Percentiles rank a stretch among this genome's conserved stretches.
Evolutionary conservation across 2,329 filamentous ascomycete genomes (phyloP).

Genomic region (Fusarium begoniae): DNA sequence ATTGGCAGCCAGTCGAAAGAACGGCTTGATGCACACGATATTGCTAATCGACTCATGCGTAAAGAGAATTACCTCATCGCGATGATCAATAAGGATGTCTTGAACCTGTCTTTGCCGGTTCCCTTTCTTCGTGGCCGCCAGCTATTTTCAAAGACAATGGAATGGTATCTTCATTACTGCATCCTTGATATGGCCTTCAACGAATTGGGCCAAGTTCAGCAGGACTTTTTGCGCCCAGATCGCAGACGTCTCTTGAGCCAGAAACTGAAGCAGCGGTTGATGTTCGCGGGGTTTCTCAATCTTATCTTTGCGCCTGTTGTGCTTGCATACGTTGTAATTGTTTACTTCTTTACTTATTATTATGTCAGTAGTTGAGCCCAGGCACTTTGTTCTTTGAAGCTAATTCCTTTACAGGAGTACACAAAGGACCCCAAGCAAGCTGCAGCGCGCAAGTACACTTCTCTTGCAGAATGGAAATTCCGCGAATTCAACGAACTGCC

Average conservation of each 20-base stretch:
- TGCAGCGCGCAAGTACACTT: constrained; percentile 85
- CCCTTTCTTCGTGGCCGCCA: constrained; percentile 83
- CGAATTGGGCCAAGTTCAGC: constrained; percentile 84
- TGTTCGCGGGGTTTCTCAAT: constrained; percentile 86
- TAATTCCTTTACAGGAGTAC: constrained; percentile 72
- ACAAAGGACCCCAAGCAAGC: constrained; percentile 91
- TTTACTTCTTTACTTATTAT: constrained; percentile 96
- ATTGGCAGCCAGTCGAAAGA: constrained; percentile 91
- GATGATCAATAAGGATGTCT: constrained; percentile 94
- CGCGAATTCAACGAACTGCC: constrained; percentile 97
- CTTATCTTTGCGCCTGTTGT: constrained; percentile 87
- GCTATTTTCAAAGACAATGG: constrained; percentile 86
- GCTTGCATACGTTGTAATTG: constrained; percentile 83
- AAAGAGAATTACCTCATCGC: constrained; percentile 97
- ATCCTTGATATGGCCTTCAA: constrained; percentile 96
- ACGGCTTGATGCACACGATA: constrained; percentile 93
- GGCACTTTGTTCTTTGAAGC: neutral
- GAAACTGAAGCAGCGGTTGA: constrained; percentile 79
- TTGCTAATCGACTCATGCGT: constrained; percentile 95
- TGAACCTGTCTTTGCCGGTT: constrained; percentile 86
- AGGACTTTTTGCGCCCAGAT: constrained; percentile 84
- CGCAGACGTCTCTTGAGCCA: constrained; percentile 81
- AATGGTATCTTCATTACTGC: constrained; percentile 91
- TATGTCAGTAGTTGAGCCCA: constrained; percentile 64
- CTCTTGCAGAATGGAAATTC: constrained; percentile 96